Evolutionary conservation across 345 rosid genomes (phyloP).

Genomic region (Salix koriyanagi): DNA sequence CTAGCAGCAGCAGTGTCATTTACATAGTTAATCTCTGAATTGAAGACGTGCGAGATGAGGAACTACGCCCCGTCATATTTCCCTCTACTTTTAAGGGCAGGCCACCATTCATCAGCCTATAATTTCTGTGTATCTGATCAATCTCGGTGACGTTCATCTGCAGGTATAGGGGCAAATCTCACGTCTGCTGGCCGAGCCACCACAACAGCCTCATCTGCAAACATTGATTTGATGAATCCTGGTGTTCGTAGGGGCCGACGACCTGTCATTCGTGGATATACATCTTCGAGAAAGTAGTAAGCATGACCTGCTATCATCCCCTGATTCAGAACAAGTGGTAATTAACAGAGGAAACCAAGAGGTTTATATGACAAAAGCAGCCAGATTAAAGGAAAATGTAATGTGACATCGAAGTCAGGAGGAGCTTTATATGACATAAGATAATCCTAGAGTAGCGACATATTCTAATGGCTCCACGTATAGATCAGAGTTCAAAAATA

Average conservation of each 20-base stretch:
- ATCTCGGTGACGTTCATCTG: slow-evolving; percentile 63
- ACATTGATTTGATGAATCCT: slow-evolving; percentile 63
- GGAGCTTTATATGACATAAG: neutral
- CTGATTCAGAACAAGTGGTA: slow-evolving; percentile 32
- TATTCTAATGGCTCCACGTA: neutral
- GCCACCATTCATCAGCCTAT: neutral
- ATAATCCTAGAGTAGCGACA: neutral
- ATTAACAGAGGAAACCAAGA: neutral
- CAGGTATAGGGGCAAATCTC: slow-evolving; percentile 77
- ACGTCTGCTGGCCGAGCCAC: slow-evolving; percentile 70
- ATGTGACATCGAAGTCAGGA: neutral
- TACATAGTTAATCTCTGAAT: slow-evolving; percentile 18
- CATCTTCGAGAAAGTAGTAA: slow-evolving; percentile 91
- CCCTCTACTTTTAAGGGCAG: neutral
- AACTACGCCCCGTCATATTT: neutral
- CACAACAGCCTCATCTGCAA: slow-evolving; percentile 79
- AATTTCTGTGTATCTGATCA: slow-evolving; percentile 18
- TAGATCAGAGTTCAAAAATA: neutral
- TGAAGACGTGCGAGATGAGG: slow-evolving; percentile 3
- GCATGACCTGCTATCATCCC: slow-evolving; percentile 99
- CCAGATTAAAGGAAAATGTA: neutral
- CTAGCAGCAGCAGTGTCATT: slow-evolving; percentile 2
- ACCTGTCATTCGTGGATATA: slow-evolving; percentile 79
- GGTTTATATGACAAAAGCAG: neutral
- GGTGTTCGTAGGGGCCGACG: slow-evolving; percentile 84